A percentile compares a stretch with the other conserved stretches of the same genome.
Evolutionary conservation across 2,329 filamentous ascomycete genomes (phyloP).

Genomic region (Colletotrichum musicola): DNA sequence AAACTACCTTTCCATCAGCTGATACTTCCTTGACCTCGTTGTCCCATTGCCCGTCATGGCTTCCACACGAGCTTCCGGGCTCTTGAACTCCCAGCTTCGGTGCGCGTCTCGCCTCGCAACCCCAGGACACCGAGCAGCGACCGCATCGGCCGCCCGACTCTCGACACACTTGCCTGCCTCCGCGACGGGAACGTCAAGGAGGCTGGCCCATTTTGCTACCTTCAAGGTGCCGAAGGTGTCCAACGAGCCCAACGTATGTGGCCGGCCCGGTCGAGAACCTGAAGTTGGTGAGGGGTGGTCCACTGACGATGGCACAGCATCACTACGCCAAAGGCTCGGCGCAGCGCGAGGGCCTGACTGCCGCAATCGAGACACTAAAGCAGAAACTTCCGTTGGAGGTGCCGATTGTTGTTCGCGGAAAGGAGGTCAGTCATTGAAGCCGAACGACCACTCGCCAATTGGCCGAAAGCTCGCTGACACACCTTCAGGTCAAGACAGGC

Average conservation of each 20-base stretch:
- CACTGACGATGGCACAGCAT: constrained; percentile 72
- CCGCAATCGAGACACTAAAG: constrained; percentile 78
- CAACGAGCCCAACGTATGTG: constrained; percentile 97
- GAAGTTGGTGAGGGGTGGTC: not conserved
- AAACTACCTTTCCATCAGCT: not conserved
- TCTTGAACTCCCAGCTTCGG: constrained; percentile 37
- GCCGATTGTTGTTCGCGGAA: constrained; percentile 85
- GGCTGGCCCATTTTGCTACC: constrained; percentile 74
- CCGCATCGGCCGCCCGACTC: constrained; percentile 3
- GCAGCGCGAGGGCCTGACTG: constrained; percentile 81
- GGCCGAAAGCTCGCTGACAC: constrained; percentile 1
- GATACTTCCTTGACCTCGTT: not conserved
- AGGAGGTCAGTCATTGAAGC: constrained; percentile 69
- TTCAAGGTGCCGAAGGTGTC: constrained; percentile 89
- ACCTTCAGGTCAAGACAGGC: constrained; percentile 72
- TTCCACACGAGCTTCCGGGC: constrained; percentile 34
- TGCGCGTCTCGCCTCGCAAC: constrained; percentile 28
- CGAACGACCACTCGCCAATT: not conserved
- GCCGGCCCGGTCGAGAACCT: constrained; percentile 12
- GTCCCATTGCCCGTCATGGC: constrained; percentile 25
- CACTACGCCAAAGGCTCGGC: constrained; percentile 88
- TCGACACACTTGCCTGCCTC: constrained; percentile 14
- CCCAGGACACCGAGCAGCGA: constrained; percentile 17
- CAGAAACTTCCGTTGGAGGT: constrained; percentile 79
- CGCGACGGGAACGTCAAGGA: constrained; percentile 47